Conservation (phyloP, 129 eudicot species). For the Helianthus tuberosus region DNA sequence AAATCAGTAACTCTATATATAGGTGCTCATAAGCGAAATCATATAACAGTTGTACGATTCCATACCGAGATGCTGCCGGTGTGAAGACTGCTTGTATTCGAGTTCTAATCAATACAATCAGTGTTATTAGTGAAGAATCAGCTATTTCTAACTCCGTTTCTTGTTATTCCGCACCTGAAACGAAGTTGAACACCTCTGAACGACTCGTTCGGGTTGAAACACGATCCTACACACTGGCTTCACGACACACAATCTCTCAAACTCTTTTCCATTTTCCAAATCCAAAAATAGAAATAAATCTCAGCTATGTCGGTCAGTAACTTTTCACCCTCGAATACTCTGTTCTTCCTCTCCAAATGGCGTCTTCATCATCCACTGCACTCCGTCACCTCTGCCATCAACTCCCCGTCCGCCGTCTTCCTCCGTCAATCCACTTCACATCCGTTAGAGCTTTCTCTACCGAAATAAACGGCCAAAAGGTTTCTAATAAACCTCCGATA, state of each 20-base stretch:
- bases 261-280: background rate
- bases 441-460: conserved; percentile 52
- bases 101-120: too few species aligned
- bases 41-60: too few species aligned
- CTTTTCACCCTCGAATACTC: conserved; percentile 1
- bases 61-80: too few species aligned
- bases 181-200: too few species aligned
- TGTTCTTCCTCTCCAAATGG: conserved; percentile 46
- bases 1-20: too few species aligned
- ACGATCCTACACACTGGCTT: conserved; percentile 18
- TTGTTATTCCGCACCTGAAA: too few species aligned
- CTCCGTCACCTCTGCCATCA: too few species aligned
- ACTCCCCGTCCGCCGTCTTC: conserved; percentile 47
- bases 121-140: too few species aligned
- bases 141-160: too few species aligned
- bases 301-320: background rate
- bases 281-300: background rate
- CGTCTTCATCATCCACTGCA: conserved; percentile 40
- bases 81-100: too few species aligned
- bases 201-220: too few species aligned
- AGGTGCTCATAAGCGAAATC: too few species aligned
- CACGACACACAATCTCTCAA: conserved; percentile 20
- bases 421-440: conserved; percentile 11
- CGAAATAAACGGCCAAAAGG: conserved; percentile 38
- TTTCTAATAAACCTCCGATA: conserved; percentile 63